A percentile compares a stretch with the other conserved stretches of the same genome.
Evolutionary conservation across 495 filamentous ascomycete genomes (phyloP).

Genomic region (Neurospora tetrasperma): DNA sequence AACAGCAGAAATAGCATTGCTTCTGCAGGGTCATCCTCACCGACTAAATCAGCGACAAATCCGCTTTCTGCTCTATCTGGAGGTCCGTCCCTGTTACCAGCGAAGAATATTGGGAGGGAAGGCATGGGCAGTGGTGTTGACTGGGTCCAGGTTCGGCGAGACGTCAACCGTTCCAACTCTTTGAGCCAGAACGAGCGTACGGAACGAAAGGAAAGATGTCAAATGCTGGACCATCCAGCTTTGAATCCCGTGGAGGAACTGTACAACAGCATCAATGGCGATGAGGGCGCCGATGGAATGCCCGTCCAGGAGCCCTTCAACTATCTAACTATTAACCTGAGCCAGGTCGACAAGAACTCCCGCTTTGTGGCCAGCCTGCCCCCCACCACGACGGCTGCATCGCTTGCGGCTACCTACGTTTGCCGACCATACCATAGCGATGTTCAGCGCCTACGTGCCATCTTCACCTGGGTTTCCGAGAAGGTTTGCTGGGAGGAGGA

Average conservation of each 20-base stretch:
- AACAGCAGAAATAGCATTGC: constrained; percentile 80
- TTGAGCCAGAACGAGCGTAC: constrained; percentile 77
- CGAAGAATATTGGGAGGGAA: constrained; percentile 49
- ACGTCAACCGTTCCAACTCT: constrained; percentile 91
- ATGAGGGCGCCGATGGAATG: constrained; percentile 77
- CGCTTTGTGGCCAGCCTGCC: constrained; percentile 86
- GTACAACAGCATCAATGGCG: constrained; percentile 75
- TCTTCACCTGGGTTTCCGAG: constrained; percentile 94
- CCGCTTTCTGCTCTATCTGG: constrained; percentile 5
- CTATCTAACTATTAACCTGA: constrained; percentile 67
- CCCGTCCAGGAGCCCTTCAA: constrained; percentile 76
- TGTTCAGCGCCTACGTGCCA: constrained; percentile 82
- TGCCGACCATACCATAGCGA: constrained; percentile 93
- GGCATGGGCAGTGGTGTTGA: constrained; percentile 58
- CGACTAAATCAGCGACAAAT: not conserved
- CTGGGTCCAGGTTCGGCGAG: constrained; percentile 91
- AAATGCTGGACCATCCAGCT: constrained; percentile 87
- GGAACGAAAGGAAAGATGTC: constrained; percentile 82
- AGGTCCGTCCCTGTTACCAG: constrained; percentile 27
- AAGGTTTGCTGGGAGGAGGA: constrained; percentile 96
- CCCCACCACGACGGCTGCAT: constrained; percentile 73
- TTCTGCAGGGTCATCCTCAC: constrained; percentile 37
- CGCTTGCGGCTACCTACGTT: constrained; percentile 81
- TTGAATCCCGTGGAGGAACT: constrained; percentile 83
- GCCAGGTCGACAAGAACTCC: constrained; percentile 87